phyloP scores from a whole-genome alignment of 2,329 filamentous ascomycete genomes.

The Phaeosphaeriaceae sp. region DNA sequence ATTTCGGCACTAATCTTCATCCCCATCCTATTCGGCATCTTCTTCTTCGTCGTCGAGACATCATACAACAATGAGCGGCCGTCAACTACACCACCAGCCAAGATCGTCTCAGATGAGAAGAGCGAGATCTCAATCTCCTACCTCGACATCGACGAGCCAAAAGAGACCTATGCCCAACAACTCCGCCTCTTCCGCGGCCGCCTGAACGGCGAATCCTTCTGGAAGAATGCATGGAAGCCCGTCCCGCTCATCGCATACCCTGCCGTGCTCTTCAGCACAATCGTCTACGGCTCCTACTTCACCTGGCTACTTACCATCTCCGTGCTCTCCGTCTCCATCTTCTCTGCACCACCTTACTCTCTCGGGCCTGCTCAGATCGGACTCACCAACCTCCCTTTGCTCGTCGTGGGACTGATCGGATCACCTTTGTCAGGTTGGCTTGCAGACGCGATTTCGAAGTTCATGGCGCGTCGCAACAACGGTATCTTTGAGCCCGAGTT shows the following conservation, averaged over 20 bases:
- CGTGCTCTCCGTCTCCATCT: constrained; percentile 85
- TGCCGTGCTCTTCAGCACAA: constrained; percentile 78
- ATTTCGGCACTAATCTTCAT: constrained; percentile 54
- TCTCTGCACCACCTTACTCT: constrained; percentile 79
- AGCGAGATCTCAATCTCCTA: constrained; percentile 16
- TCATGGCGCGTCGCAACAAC: constrained; percentile 75
- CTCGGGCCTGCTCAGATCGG: constrained; percentile 84
- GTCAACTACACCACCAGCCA: constrained; percentile 6
- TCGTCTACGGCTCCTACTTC: constrained; percentile 88
- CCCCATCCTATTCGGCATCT: constrained; percentile 50
- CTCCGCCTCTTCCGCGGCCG: constrained; percentile 40
- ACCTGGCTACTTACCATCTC: constrained; percentile 93
- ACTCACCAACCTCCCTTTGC: constrained; percentile 78
- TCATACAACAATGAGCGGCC: constrained; percentile 42
- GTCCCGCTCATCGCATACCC: constrained; percentile 85
- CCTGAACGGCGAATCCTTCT: constrained; percentile 39
- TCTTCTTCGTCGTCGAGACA: constrained; percentile 56
- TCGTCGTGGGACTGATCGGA: constrained; percentile 79
- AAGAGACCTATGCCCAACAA: constrained; percentile 29
- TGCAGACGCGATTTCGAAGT: constrained; percentile 74
- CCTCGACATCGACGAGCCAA: constrained; percentile 23
- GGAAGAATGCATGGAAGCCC: constrained; percentile 56
- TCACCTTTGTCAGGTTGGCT: constrained; percentile 76
- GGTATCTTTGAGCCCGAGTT: constrained; percentile 94
- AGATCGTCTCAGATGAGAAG: neutral